Percentiles rank a stretch among this genome's conserved stretches.
These are phyloP conservation scores for Neltuma alba DNA, from an alignment of 306 rosid species.

Conservation along the genomic window DNA sequence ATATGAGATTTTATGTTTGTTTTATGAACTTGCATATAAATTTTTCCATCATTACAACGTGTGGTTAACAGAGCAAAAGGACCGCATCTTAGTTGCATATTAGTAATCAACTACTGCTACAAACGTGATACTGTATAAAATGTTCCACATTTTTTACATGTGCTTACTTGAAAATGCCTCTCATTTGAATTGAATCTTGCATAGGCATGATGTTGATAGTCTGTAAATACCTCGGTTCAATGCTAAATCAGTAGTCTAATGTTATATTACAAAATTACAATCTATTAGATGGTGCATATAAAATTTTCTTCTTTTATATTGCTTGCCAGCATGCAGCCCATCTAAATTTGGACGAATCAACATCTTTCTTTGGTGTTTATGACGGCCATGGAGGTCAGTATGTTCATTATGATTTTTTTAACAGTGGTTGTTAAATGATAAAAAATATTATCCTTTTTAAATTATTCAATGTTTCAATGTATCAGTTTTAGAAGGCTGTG, in stretches of 20 bases:
- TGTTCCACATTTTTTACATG: slow-evolving; percentile 3
- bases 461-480: neutral
- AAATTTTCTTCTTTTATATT: slow-evolving; percentile 31
- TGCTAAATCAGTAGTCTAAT: slow-evolving; percentile 10
- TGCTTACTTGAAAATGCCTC: slow-evolving; percentile 16
- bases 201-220: slow-evolving; percentile 16
- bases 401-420: neutral
- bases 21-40: slow-evolving; percentile 13
- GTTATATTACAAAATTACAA: slow-evolving; percentile 1
- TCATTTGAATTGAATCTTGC: slow-evolving; percentile 28
- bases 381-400: slow-evolving; percentile 97
- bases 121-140: neutral
- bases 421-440: neutral
- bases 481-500: neutral
- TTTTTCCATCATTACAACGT: neutral
- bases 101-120: slow-evolving; percentile 1
- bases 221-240: slow-evolving; percentile 30
- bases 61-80: slow-evolving; percentile 17
- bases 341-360: slow-evolving; percentile 73
- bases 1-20: slow-evolving; percentile 1
- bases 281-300: slow-evolving; percentile 14
- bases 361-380: slow-evolving; percentile 93
- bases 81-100: slow-evolving; percentile 10
- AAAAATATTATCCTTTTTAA: neutral
- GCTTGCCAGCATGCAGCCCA: slow-evolving; percentile 87